Evolutionary conservation across 73 alveolate genomes (phyloP), one percentile per base, ranked within the genome.

Genomic region (Paramecium pentaurelia): DNA sequence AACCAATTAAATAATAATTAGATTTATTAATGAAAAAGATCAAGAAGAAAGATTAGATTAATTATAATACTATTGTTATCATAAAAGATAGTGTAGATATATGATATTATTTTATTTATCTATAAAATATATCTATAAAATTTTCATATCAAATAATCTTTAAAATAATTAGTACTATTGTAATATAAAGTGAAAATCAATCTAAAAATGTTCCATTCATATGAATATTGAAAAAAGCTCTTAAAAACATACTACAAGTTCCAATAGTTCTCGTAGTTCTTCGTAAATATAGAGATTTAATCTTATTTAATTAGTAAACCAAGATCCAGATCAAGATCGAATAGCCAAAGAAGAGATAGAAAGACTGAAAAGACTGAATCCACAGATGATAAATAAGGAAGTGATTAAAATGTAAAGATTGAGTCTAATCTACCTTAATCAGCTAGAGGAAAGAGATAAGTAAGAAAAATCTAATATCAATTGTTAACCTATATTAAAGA

Each of bases 181-280:
- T 49, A 60, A 44, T 60, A 60, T 60, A 60, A 60, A 60, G 34
- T 30, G 77, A 60, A 60, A 60, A 60, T 60, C 77, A 22, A 60
- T 60, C 77, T 60, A 60, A 60, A 27, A 60, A 60, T 27, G 77
- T 60, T 60, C 77, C 77, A 60, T 60, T 60, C 38, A 60, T 60
- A 60, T 60, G 77, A 60, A 60, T 60, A 60, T 60, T 60, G 77
- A 60, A 60, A 60, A 60, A 60, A 60, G 77, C 38, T 60, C 77
- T 10, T 30, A 60, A 60, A 60, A 60, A 60, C 77, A 60, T 30
- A 60, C 77, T 30, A 60, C 77, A 60, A 60, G 77, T 60, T 60
- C 77, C 18, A 60, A 60, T 60, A 60, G 77, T 60, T 60, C 77
- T 16, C 77, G 77, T 20, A 60, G 77, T 60, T 60, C 77, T 60